phyloP scores from a whole-genome alignment of 2,329 filamentous ascomycete genomes.

The Ceratocystis cacaofunesta region DNA sequence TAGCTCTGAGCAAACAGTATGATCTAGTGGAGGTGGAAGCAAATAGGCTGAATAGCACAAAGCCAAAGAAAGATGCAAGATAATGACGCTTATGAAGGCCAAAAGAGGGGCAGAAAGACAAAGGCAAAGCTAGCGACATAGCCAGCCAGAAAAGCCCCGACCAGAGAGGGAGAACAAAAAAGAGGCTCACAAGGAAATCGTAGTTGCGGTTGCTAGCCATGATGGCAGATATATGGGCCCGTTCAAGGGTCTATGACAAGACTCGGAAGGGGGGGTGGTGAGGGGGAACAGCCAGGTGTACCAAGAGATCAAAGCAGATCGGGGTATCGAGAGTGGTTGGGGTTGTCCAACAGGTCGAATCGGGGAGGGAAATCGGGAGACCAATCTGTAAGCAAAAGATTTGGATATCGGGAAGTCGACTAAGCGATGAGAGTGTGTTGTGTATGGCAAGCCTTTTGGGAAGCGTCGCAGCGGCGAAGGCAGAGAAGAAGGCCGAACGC shows the following conservation, averaged over 20 bases:
- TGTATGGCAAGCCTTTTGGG: background rate
- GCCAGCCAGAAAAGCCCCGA: conserved; percentile 8
- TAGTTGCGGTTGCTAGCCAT: conserved; percentile 99
- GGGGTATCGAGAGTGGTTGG: background rate
- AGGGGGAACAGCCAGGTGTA: background rate
- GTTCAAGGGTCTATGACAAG: background rate
- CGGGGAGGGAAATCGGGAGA: background rate
- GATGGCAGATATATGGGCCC: conserved; percentile 17
- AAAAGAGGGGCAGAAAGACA: background rate
- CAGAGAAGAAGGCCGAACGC: too few species aligned
- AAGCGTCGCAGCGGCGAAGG: background rate
- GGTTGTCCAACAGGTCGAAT: background rate
- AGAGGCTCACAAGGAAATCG: conserved; percentile 69
- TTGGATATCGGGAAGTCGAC: too few species aligned
- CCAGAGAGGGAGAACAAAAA: conserved; percentile 6
- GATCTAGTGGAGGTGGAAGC: background rate
- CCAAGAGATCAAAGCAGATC: background rate
- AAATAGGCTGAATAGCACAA: background rate
- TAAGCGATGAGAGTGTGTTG: too few species aligned
- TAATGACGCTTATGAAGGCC: background rate
- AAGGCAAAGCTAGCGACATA: background rate
- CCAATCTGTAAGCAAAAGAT: background rate
- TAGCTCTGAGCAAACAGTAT: background rate
- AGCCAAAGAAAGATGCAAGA: background rate
- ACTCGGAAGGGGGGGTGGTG: background rate